Conservation (phyloP, 495 filamentous ascomycete genomes). For the Penicillium arizonense region DNA sequence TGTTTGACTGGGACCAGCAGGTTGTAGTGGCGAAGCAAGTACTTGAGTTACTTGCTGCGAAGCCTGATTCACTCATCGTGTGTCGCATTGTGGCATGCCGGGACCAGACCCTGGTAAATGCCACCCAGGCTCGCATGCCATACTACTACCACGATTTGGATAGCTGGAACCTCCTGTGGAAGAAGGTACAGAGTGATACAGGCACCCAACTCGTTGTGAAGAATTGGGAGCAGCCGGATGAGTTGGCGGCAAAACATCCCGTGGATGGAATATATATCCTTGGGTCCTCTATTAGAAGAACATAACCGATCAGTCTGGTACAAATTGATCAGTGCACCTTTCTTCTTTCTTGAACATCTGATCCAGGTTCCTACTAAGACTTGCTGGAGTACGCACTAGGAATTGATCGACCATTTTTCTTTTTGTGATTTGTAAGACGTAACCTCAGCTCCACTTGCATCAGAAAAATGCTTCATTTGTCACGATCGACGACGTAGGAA, state of each 20-base stretch:
- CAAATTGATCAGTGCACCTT: too few species aligned
- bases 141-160: slow-evolving; percentile 39
- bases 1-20: slow-evolving; percentile 50
- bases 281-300: not conserved
- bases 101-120: slow-evolving; percentile 17
- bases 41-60: slow-evolving; percentile 6
- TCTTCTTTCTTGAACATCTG: too few species aligned
- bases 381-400: too few species aligned
- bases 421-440: too few species aligned
- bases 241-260: slow-evolving; percentile 5
- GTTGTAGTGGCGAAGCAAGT: slow-evolving; percentile 39
- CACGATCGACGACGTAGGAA: too few species aligned
- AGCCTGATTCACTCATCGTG: slow-evolving; percentile 37
- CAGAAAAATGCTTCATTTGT: too few species aligned
- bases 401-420: too few species aligned
- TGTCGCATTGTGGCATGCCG: slow-evolving; percentile 39
- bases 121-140: slow-evolving; percentile 2
- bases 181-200: slow-evolving; percentile 40
- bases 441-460: too few species aligned
- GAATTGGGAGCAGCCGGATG: slow-evolving; percentile 8
- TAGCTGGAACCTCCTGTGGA: slow-evolving; percentile 44
- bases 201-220: slow-evolving; percentile 34
- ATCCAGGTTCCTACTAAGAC: too few species aligned
- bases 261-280: slow-evolving; percentile 1
- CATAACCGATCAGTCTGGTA: not conserved